phyloP scores from a whole-genome alignment of 2,329 filamentous ascomycete genomes.

The Amauroascus verrucosus region DNA sequence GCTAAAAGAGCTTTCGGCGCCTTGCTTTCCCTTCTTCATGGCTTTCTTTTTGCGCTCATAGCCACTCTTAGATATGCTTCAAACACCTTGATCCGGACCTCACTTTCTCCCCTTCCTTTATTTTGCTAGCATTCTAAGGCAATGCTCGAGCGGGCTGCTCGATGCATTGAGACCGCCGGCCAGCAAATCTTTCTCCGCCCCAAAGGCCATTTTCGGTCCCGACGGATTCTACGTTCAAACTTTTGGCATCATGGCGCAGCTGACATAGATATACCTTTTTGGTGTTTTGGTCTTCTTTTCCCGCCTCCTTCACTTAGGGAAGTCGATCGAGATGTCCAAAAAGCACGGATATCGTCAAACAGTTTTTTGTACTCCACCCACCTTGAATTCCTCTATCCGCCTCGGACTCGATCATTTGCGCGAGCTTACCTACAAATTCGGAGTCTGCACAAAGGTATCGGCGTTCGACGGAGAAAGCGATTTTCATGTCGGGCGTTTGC shows the following conservation, averaged over 20 bases:
- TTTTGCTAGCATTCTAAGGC: constrained; percentile 22
- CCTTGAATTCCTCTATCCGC: constrained; percentile 37
- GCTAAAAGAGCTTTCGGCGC: background rate
- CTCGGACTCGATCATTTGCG: constrained; percentile 18
- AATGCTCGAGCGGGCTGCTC: constrained; percentile 44
- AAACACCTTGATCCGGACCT: background rate
- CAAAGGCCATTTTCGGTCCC: constrained; percentile 30
- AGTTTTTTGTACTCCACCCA: background rate
- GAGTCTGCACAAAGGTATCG: background rate
- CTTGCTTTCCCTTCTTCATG: background rate
- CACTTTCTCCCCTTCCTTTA: background rate
- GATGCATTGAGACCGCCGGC: constrained; percentile 42
- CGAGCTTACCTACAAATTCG: constrained; percentile 9
- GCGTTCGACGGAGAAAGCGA: constrained; percentile 16
- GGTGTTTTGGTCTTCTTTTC: constrained; percentile 26
- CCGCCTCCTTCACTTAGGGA: background rate
- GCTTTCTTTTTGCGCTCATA: background rate
- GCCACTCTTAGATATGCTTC: constrained; percentile 9
- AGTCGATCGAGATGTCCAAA: background rate
- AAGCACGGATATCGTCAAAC: background rate
- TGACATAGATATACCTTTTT: constrained; percentile 24
- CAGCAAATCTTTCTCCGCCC: constrained; percentile 36
- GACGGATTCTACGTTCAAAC: constrained; percentile 26
- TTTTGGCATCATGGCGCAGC: constrained; percentile 29
- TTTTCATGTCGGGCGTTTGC: constrained; percentile 17